Evolutionary conservation across 108 stramenopile species (phyloP), one percentile per base, ranked within the genome.

Genomic region (Skeletonema grethae): DNA sequence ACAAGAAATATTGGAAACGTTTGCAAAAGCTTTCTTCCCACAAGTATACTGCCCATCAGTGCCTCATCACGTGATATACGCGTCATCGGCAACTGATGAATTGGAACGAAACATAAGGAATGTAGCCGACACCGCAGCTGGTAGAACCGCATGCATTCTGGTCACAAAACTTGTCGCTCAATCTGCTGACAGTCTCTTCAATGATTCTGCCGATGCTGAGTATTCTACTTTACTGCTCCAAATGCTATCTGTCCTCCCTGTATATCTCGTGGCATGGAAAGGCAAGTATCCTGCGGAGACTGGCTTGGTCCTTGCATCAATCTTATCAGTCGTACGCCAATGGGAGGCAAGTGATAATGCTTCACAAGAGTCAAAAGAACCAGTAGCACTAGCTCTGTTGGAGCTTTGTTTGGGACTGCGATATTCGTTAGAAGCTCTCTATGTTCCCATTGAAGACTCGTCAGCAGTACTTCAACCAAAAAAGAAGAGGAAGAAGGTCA

Each of bases 21-120:
- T 80, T 76, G 74, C 53, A 29, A 70, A 34, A 0, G 63, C 70
- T 20, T 80, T 80, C 67, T 80, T 80, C 53, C 79, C 79, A 18
- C 69, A 53, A 31, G 5, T 72, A 25, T 36, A 35, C 29, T 61
- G 24, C 46, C 53, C 62, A 12, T 64, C 63, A 28, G 41, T 16
- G 8, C 31, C 22, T 35, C 30, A 59, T 2, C 13, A 70, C 25
- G 8, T 67, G 20, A 61, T 67, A 43, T 65, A 71, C 34, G n/a
- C 35, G 39, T 24, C 41, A 43, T 59, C 65, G 24, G 57, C 57
- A 60, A 45, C 65, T 18, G 61, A 58, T 15, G 71, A 60, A 31
- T 16, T 39, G n/a, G 70, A 61, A 45, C 61, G 55, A 20, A 65
- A 61, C 62, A 35, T 72, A 0, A 53, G 22, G 25, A 22, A 79